Base-by-base conservation (phyloP, 495 filamentous ascomycete genomes). In the Xylaria flabelliformis region DNA sequence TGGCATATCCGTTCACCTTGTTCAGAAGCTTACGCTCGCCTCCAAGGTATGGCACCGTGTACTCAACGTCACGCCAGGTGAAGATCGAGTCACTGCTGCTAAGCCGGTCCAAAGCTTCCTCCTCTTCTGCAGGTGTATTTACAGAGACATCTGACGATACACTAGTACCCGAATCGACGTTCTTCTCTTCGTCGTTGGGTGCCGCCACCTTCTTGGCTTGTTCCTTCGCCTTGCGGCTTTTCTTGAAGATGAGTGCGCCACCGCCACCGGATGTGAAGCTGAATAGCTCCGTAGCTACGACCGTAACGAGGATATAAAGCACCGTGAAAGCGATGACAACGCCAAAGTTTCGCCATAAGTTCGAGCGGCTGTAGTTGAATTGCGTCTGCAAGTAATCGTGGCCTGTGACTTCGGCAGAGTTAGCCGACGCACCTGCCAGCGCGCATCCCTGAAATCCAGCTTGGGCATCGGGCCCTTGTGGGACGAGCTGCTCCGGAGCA, bases 341-440 rank as follows among this genome's bases (percentile, higher is more conserved):
- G 62, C 91, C 92, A 76, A 92, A 93, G 77, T 96, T 94, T 21
- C 92, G 90, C 93, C 93, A 96, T 21, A 94, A 78, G 75, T 96
- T 86, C 17, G 79, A 74, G 1, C 89, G 87, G 5, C 83, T 87
- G 76, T 94, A 95, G 41, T 86, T 81, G 73, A 88, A 90, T 8
- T 83, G 82, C 1, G 78, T 75, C 13, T 79, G 74, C 26, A 95
- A 72, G 74, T 94, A 95, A 24, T 83, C 83, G 21, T 83, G 79
- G 0, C 93, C 93, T 3, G 83, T 71, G 15, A 95, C 85, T 15
- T 56, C 53, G 8, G 69, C 56, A 17, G 78, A 78, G 10, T 82
- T 82, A 15, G 85, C 71, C 9, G 81, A 66, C 29, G 90, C 85
- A 5, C 91, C 91, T 29, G 86, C 83, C 39, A 92, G 79, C 44